Evolutionary conservation across 805 yeast genomes (phyloP).

Genomic region (Crinitomyces ghanaensis): DNA sequence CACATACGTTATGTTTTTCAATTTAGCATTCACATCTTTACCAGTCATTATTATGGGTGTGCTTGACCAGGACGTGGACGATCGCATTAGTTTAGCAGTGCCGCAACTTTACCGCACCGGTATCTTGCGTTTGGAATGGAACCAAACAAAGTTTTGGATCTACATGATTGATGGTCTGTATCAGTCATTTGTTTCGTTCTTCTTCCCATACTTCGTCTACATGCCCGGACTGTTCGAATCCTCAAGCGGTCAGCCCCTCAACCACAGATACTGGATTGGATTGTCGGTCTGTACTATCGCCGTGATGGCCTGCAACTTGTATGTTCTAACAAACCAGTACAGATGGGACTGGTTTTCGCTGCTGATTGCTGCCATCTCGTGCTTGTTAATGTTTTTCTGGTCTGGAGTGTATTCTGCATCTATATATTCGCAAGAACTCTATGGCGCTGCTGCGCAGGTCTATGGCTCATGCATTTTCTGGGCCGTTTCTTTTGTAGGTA

Average conservation of each 20-base stretch:
- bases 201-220: conserved; percentile 55
- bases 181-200: conserved; percentile 59
- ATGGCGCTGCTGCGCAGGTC: conserved; percentile 49
- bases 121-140: conserved; percentile 54
- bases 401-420: conserved; percentile 65
- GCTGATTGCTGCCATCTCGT: conserved; percentile 42
- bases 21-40: conserved; percentile 71
- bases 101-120: conserved; percentile 67
- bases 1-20: conserved; percentile 69
- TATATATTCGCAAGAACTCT: conserved; percentile 44
- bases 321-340: conserved; percentile 54
- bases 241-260: conserved; percentile 40
- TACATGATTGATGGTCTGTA: conserved; percentile 68
- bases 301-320: conserved; percentile 53
- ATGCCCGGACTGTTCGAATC: conserved; percentile 32
- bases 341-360: conserved; percentile 70
- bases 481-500: conserved; percentile 49
- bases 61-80: conserved; percentile 69
- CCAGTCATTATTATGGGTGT: conserved; percentile 68
- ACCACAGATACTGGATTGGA: conserved; percentile 67
- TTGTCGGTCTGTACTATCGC: conserved; percentile 47
- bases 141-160: conserved; percentile 43
- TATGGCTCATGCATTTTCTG: conserved; percentile 55
- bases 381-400: conserved; percentile 56
- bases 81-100: conserved; percentile 49